Evolutionary conservation across 208 protist species (phyloP).

Genomic region (Crithidia brevicula): DNA sequence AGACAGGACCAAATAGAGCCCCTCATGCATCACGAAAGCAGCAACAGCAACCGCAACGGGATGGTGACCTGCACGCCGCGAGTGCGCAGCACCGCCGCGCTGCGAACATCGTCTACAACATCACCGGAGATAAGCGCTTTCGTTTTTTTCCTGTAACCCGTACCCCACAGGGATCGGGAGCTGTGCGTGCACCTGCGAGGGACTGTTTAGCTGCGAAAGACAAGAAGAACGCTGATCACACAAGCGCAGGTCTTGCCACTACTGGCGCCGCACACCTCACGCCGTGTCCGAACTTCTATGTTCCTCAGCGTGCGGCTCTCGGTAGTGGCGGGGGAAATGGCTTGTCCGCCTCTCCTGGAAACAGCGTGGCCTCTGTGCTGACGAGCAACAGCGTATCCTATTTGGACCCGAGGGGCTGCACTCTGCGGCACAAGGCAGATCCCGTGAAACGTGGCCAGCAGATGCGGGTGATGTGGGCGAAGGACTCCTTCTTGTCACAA

Average conservation of each 20-base stretch:
- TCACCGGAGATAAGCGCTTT: conserved; percentile 78
- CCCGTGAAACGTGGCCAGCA: conserved; percentile 73
- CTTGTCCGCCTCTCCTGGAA: background rate
- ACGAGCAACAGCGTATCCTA: conserved; percentile 42
- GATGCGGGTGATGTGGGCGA: conserved; percentile 77
- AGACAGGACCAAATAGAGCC: too few relatives aligned
- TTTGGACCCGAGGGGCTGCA: conserved; percentile 65
- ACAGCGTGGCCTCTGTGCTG: conserved; percentile 29
- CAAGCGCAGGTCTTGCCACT: too few relatives aligned
- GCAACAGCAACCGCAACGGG: background rate
- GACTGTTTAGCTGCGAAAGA: too few relatives aligned
- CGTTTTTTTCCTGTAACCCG: conserved; percentile 42
- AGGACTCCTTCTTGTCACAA: conserved; percentile 69
- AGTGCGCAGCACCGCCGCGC: conserved; percentile 40
- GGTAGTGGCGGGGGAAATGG: background rate
- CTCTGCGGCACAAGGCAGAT: conserved; percentile 57
- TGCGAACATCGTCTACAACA: conserved; percentile 78
- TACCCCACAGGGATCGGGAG: conserved; percentile 17
- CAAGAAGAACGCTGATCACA: too few relatives aligned
- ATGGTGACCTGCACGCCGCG: conserved; percentile 23
- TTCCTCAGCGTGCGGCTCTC: conserved; percentile 8
- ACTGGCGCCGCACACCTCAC: background rate
- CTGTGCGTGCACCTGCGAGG: too few relatives aligned
- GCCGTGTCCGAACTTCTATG: conserved; percentile 12
- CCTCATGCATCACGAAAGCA: too few relatives aligned